Conservation (phyloP, 1,139 yeast species). For the Magnusiomyces fungicola region DNA sequence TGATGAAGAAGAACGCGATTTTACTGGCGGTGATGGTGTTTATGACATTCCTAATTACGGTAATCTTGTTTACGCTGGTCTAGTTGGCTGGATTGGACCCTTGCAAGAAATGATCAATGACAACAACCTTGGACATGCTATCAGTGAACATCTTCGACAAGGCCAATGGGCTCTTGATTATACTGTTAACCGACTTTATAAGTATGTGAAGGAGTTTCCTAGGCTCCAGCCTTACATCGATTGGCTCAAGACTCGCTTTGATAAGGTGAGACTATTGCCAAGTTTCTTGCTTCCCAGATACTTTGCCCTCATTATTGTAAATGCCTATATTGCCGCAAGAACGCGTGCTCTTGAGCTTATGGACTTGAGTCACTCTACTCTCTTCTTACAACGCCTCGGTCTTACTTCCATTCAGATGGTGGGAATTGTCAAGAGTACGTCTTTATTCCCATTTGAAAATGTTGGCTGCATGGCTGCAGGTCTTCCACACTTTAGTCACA, state of each 20-base stretch:
- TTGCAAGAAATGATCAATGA: constrained; percentile 53
- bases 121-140: constrained; percentile 77
- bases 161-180: constrained; percentile 92
- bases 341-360: constrained; percentile 55
- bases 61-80: constrained; percentile 71
- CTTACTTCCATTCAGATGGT: constrained; percentile 84
- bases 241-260: constrained; percentile 66
- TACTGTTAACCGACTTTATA: constrained; percentile 52
- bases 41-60: constrained; percentile 74
- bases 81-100: constrained; percentile 86
- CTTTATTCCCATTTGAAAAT: constrained; percentile 53
- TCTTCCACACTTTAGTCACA: constrained; percentile 83
- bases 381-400: constrained; percentile 72
- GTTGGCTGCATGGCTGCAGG: constrained; percentile 91
- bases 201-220: constrained; percentile 42
- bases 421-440: constrained; percentile 66
- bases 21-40: constrained; percentile 67
- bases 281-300: constrained; percentile 78
- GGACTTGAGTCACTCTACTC: constrained; percentile 53
- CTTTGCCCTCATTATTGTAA: constrained; percentile 71
- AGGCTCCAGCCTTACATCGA: constrained; percentile 47
- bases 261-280: constrained; percentile 62
- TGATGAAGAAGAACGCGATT: constrained; percentile 83
- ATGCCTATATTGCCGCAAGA: constrained; percentile 76
- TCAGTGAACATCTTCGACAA: constrained; percentile 69